Evolutionary conservation across 305 asterid genomes (phyloP), one percentile per base, ranked within the genome.

Genomic region (Striga hermonthica): DNA sequence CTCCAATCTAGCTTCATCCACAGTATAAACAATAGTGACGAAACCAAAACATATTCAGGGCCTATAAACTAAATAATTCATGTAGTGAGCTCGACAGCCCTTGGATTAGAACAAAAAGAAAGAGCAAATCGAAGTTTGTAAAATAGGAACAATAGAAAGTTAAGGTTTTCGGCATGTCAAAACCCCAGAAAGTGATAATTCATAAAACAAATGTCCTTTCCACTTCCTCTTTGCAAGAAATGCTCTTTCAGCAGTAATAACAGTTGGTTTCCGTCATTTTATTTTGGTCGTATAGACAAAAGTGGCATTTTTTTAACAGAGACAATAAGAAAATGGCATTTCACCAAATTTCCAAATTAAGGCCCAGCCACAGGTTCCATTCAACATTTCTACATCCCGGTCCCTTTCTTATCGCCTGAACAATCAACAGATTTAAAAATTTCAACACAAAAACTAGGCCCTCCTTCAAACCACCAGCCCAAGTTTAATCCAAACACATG

Each of bases 1-100:
- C 91, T 90, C 99, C 99, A 93, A 71, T 86, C 87, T 77, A 88
- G 84, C 99, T 93, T 85, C 80, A 81, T 75, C 72, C 78, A 72
- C 77, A 75, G 48, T 43, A 13, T 73, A 71, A 72, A 60, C 62
- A 56, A 56, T 11, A 40, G 15, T 73, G 50, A 68, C 70, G 65
- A 37, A 73, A 40, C 74, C 58, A 68, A 45, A 37, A 9, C 73
- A 65, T 16, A 16, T 58, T 38, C 53, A 66, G 65, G 64, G 50
- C 58, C 72, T 40, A 56, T 36, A 60, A 8, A 39, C n/a, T 34
- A 69, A 37, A 43, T 31, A 43, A 40, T 50, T 22, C 48, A 52
- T 35, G 5, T 4, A 55, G 60, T 39, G 31, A 74, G 56, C 41
- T 38, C 57, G 7, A 16, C 5, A 64, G 11, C 60, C 66, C 57